phyloP scores from a whole-genome alignment of 108 stramenopile genomes.

The Pseudonitzschia multiseries region DNA sequence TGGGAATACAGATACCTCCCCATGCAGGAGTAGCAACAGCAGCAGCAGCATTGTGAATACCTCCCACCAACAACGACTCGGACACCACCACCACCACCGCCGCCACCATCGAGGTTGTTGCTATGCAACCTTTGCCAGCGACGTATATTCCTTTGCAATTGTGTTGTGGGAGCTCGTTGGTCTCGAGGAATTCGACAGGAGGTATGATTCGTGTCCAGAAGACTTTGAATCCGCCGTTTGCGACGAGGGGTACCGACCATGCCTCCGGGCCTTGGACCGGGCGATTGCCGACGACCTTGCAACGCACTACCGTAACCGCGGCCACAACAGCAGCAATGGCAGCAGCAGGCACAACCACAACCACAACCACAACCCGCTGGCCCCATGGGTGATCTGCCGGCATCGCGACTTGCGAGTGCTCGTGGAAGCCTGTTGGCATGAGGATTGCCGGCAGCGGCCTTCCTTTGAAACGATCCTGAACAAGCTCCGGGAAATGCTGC shows the following conservation, averaged over 20 bases:
- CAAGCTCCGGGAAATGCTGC: neutral
- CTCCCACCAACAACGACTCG: too few species aligned
- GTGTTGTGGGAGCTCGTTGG: constrained; percentile 70
- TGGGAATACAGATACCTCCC: too few species aligned
- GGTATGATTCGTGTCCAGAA: constrained; percentile 16
- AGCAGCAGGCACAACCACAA: too few species aligned
- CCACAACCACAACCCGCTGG: neutral
- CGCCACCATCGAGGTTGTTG: neutral
- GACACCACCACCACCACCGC: neutral
- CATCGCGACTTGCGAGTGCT: neutral
- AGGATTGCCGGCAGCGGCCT: constrained; percentile 9
- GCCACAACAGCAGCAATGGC: too few species aligned
- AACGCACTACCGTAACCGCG: too few species aligned
- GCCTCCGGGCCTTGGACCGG: neutral
- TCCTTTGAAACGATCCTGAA: neutral
- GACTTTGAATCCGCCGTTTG: constrained; percentile 14
- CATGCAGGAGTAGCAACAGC: too few species aligned
- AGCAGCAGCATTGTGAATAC: too few species aligned
- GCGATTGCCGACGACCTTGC: neutral
- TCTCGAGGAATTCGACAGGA: constrained; percentile 35
- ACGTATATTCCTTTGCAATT: constrained; percentile 78
- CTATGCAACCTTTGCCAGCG: constrained; percentile 41
- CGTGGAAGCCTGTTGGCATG: constrained; percentile 9
- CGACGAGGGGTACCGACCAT: neutral
- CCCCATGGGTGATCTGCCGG: too few species aligned